Base-by-base conservation (phyloP, 345 rosid species). In the Psidium guajava region DNA sequence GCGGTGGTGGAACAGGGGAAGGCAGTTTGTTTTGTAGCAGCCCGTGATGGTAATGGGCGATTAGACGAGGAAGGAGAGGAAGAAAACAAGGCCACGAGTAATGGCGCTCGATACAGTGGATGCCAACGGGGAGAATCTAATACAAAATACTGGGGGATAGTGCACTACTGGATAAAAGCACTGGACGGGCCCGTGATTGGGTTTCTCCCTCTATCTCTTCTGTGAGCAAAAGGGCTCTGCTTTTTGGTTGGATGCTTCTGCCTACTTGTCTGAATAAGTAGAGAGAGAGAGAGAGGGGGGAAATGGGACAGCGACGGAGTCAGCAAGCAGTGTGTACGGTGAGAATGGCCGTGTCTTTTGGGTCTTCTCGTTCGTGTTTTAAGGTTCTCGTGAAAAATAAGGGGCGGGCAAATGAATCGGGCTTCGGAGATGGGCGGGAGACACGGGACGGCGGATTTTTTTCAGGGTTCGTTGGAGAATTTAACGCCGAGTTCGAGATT, bases 31-130 rank as follows among this genome's bases (percentile, higher is more conserved):
- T 87, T 89, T 86, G 84, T 93, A 90, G 92, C 88, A 75, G 84
- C 91, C 92, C 95, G 95, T 93, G 95, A 92, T 42, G 6, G 44
- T 52, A 64, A 28, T 61, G 84, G 87, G 69, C 61, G 50, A 86
- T 56, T 50, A 51, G 73, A 74, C n/a, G 69, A 49, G 25, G 27
- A 47, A 21, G 28, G 13, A 55, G 22, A 28, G 8, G 20, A 25
- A 75, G 51, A 49, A 25, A 56, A 81, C 75, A 49, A 22, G 81
- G 64, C 54, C 20, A 74, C 83, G 77, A 25, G 40, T 12, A 55
- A 44, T 5, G 53, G 15, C 32, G 73, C 20, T 12, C 16, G 40
- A 1, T 54, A 42, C 36, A 18, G 28, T 44, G 49, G 36, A 54
- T 8, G 11, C 84, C 61, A 54, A 36, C 49, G 20, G 54, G 28